phyloP scores from a whole-genome alignment of 148 eudicot species.

The Rhododendron henanense region DNA sequence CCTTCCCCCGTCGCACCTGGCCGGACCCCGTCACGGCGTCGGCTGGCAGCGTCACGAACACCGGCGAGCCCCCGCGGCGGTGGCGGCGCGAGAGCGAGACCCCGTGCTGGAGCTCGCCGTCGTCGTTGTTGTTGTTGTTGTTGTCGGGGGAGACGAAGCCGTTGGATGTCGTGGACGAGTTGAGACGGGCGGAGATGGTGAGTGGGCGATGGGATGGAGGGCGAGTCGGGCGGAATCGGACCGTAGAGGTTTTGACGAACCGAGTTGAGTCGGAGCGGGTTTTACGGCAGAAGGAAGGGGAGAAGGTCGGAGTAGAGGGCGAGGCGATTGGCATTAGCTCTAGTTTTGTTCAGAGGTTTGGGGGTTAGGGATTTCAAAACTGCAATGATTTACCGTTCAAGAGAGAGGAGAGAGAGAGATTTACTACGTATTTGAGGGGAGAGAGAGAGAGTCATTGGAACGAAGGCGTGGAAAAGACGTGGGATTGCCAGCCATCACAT shows the following conservation, averaged over 20 bases:
- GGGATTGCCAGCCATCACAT: not conserved
- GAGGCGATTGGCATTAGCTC: conserved; percentile 35
- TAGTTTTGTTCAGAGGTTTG: not conserved
- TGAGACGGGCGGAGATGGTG: conserved; percentile 14
- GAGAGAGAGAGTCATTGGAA: not conserved
- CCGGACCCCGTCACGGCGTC: conserved; percentile 18
- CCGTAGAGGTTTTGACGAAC: not conserved
- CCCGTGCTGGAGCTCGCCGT: conserved; percentile 31
- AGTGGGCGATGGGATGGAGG: not conserved
- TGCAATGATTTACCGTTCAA: not conserved
- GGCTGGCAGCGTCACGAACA: conserved; percentile 29
- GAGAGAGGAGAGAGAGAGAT: not conserved
- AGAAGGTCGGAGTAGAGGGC: conserved; percentile 31
- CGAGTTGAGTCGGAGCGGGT: conserved; percentile 7
- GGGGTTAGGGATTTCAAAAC: not conserved
- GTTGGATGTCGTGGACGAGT: conserved; percentile 19
- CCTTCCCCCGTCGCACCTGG: conserved; percentile 27
- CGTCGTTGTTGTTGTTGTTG: not conserved
- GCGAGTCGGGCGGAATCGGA: not conserved
- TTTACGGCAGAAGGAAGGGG: conserved; percentile 15
- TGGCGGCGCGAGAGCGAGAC: conserved; percentile 7
- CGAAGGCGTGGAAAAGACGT: not conserved
- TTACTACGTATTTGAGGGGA: not conserved
- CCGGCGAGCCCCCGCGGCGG: conserved; percentile 25
- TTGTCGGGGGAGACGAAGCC: conserved; percentile 22